Evolutionary conservation across 2,329 filamentous ascomycete species (phyloP).

Genomic region (Aureobasidium sp.): DNA sequence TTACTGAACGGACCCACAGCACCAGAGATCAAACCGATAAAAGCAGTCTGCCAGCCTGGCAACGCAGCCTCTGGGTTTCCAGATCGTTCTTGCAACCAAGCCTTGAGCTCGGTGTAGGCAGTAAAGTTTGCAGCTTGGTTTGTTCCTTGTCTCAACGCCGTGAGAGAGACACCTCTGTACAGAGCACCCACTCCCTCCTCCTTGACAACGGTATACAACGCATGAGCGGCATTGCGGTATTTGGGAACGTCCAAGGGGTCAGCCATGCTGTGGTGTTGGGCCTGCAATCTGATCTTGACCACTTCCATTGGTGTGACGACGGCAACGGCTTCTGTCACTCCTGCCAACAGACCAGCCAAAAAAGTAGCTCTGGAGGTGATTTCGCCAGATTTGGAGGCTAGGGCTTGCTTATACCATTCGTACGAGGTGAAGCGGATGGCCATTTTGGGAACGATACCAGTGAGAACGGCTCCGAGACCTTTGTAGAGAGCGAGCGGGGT

Average conservation of each 20-base stretch:
- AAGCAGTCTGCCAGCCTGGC: conserved; percentile 80
- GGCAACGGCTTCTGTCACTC: conserved; percentile 91
- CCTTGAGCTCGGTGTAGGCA: conserved; percentile 90
- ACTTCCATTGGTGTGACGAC: conserved; percentile 99
- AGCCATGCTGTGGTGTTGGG: conserved; percentile 95
- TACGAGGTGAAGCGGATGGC: conserved; percentile 98
- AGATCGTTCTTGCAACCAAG: conserved; percentile 64
- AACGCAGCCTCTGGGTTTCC: conserved; percentile 61
- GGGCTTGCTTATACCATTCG: conserved; percentile 82
- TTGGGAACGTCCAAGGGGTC: conserved; percentile 94
- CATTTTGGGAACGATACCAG: conserved; percentile 98
- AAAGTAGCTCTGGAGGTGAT: conserved; percentile 69
- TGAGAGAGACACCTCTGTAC: conserved; percentile 89
- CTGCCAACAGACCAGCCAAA: conserved; percentile 78
- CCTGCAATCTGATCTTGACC: conserved; percentile 96
- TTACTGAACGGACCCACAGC: conserved; percentile 96
- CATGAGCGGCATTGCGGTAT: conserved; percentile 87
- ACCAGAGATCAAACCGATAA: conserved; percentile 84
- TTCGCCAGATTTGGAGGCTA: conserved; percentile 58
- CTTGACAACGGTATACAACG: conserved; percentile 76
- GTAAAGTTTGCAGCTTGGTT: conserved; percentile 99
- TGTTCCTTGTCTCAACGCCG: conserved; percentile 85
- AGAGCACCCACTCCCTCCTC: conserved; percentile 85
- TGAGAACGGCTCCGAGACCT: conserved; percentile 91
- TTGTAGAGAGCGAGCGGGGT: conserved; percentile 94